These are phyloP conservation scores for Salpingoeca rosetta DNA, from an alignment of 78 protist species.

Conservation along the genomic window DNA sequence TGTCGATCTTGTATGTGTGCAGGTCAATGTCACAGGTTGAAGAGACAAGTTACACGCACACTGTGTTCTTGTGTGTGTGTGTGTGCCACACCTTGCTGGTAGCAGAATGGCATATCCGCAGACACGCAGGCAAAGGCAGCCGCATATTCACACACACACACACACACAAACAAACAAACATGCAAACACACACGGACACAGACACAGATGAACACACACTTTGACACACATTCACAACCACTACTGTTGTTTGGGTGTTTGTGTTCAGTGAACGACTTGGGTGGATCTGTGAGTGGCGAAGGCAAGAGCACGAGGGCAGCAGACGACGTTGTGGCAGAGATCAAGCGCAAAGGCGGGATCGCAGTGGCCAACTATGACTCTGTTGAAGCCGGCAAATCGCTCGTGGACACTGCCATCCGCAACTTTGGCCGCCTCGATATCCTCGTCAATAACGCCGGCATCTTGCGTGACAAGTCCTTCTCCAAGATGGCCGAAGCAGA, in stretches of 20 bases:
- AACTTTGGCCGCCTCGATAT: slow-evolving; percentile 69
- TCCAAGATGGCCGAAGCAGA: slow-evolving; percentile 60
- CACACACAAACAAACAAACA: too few species aligned
- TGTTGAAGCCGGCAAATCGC: slow-evolving; percentile 60
- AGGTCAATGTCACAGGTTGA: not conserved
- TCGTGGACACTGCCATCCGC: slow-evolving; percentile 59
- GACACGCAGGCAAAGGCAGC: too few species aligned
- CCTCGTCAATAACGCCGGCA: slow-evolving; percentile 72
- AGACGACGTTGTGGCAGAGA: slow-evolving; percentile 67
- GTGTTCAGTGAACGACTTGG: slow-evolving; percentile 74
- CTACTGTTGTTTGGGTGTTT: too few species aligned
- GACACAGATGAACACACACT: too few species aligned
- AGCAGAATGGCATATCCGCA: too few species aligned
- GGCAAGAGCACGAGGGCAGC: slow-evolving; percentile 54
- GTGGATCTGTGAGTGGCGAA: slow-evolving; percentile 47
- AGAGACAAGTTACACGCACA: not conserved
- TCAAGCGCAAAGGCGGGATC: slow-evolving; percentile 49
- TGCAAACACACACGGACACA: too few species aligned
- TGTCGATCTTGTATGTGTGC: not conserved
- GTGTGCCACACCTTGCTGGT: too few species aligned
- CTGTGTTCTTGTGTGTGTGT: not conserved
- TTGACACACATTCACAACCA: too few species aligned
- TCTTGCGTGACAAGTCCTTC: slow-evolving; percentile 63
- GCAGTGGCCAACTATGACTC: slow-evolving; percentile 73
- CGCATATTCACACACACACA: too few species aligned